These are phyloP conservation scores for Immersiporthe knoxdaviesiana DNA, from an alignment of 2,329 filamentous ascomycete genomes.

Conservation along the genomic window DNA sequence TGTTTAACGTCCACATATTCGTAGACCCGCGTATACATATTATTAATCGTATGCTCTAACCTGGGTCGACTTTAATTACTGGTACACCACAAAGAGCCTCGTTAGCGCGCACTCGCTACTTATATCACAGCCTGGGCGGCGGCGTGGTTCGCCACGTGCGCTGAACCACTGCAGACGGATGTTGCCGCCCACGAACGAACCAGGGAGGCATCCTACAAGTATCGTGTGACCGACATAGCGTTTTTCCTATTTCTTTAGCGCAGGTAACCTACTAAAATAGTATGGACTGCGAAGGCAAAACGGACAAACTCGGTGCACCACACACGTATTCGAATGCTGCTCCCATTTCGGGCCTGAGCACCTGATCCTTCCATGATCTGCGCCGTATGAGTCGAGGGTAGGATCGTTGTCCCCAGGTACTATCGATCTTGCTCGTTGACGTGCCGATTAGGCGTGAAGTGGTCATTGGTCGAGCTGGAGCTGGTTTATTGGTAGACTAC, in stretches of 20 bases:
- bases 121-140: background rate
- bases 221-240: background rate
- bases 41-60: background rate
- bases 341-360: background rate
- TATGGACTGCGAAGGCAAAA: background rate
- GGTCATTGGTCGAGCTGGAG: background rate
- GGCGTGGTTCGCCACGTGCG: background rate
- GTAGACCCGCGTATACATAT: background rate
- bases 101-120: background rate
- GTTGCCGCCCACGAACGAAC: background rate
- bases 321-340: background rate
- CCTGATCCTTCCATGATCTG: background rate
- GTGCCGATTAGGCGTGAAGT: background rate
- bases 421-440: background rate
- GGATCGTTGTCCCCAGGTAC: background rate
- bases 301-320: background rate
- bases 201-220: background rate
- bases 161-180: background rate
- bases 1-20: background rate
- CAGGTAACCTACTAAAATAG: background rate
- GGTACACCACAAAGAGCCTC: background rate
- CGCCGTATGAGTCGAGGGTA: background rate
- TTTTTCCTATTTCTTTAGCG: background rate
- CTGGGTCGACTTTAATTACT: background rate
- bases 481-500: conserved; percentile 10